These are phyloP conservation scores for Larix kaempferi DNA, from an alignment of 75 land plant genomes.

Conservation along the genomic window DNA sequence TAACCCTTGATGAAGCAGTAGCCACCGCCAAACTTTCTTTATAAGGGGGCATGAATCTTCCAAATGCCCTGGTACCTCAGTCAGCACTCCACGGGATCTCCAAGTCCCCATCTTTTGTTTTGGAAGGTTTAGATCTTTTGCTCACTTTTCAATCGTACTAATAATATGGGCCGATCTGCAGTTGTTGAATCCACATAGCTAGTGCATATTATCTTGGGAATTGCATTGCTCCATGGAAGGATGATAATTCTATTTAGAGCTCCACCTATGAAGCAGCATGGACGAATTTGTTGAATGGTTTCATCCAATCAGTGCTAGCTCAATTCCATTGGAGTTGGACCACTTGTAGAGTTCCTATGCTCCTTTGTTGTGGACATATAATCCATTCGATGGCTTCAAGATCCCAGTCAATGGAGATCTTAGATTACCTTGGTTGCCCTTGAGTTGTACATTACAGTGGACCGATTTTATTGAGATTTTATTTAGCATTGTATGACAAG, in stretches of 20 bases:
- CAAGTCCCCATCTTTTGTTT: no score
- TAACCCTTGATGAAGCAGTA: no score
- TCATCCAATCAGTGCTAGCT: not conserved
- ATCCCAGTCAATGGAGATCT: not conserved
- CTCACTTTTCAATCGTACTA: not conserved
- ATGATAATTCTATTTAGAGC: conserved; percentile 2
- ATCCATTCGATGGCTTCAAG: not conserved
- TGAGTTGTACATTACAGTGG: conserved; percentile 1
- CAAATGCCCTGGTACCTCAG: no score
- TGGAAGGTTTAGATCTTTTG: no score
- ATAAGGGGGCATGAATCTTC: no score
- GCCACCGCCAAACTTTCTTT: no score
- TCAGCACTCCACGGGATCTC: no score
- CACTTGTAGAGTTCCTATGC: not conserved
- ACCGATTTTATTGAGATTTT: not conserved
- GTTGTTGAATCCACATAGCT: conserved; percentile 6
- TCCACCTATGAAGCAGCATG: not conserved
- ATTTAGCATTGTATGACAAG: not conserved
- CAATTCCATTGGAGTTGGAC: not conserved
- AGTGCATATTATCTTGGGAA: not conserved
- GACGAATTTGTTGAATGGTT: not conserved
- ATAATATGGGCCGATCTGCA: conserved; percentile 5
- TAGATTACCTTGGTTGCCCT: not conserved
- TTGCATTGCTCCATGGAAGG: not conserved
- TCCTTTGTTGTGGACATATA: not conserved